phyloP scores from a whole-genome alignment of 352 stramenopile genomes.

The Globisporangium carolinianum region DNA sequence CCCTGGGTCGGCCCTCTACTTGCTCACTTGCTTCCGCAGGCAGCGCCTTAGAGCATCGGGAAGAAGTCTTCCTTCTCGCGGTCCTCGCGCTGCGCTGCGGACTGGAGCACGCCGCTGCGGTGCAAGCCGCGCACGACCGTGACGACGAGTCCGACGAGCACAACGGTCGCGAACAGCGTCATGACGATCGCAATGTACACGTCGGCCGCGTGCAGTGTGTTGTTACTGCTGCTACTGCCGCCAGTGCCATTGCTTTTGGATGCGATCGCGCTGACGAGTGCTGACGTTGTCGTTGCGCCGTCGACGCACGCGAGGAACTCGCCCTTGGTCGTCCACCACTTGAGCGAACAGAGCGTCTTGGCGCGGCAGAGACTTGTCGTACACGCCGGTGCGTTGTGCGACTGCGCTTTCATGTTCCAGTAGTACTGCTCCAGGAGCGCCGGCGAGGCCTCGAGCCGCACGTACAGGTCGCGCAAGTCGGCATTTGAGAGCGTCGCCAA shows the following conservation, averaged over 20 bases:
- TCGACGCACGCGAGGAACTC: conserved; percentile 67
- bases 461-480: conserved; percentile 36
- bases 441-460: conserved; percentile 38
- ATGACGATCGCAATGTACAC: conserved; percentile 36
- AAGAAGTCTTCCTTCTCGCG: conserved; percentile 42
- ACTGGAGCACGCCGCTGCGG: conserved; percentile 34
- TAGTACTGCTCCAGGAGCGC: conserved; percentile 67
- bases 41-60: conserved; percentile 35
- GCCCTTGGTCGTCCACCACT: conserved; percentile 73
- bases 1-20: no score
- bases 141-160: conserved; percentile 28
- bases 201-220: conserved; percentile 11
- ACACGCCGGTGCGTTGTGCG: conserved; percentile 39
- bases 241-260: neutral
- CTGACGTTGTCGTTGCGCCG: conserved; percentile 14
- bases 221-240: neutral
- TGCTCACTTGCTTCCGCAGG: no score
- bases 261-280: conserved; percentile 10
- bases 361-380: conserved; percentile 38
- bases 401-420: conserved; percentile 81
- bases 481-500: conserved; percentile 38
- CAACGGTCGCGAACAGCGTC: conserved; percentile 33
- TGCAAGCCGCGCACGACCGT: conserved; percentile 27
- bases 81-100: conserved; percentile 17
- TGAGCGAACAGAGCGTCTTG: conserved; percentile 58